phyloP scores from a whole-genome alignment of 2,329 filamentous ascomycete species.

The Colletotrichum orchidophilum region DNA sequence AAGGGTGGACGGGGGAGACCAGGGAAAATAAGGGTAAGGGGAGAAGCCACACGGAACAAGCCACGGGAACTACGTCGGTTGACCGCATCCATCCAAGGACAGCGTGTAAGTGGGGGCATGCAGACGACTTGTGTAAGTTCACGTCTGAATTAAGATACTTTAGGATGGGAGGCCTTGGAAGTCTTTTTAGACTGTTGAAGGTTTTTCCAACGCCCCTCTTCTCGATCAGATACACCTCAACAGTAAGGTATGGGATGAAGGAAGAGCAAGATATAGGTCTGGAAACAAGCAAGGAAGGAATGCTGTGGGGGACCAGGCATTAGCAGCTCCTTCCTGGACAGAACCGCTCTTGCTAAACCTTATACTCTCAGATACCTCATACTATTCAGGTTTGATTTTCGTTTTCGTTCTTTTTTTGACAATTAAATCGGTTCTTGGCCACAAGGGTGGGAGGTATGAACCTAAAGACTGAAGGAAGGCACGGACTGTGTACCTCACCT shows the following conservation, averaged over 20 bases:
- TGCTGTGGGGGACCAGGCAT: background rate
- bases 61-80: conserved; percentile 8
- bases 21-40: background rate
- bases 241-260: background rate
- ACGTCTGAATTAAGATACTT: background rate
- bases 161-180: background rate
- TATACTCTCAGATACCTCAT: too few relatives aligned
- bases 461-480: background rate
- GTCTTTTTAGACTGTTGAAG: background rate
- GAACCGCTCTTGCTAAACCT: background rate
- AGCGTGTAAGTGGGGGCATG: conserved; percentile 21
- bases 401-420: background rate
- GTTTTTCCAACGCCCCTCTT: background rate
- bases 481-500: background rate
- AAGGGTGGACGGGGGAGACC: background rate
- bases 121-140: conserved; percentile 14
- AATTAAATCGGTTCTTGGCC: background rate
- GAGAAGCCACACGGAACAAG: conserved; percentile 8
- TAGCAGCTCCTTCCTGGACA: background rate
- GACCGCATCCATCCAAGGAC: conserved; percentile 17
- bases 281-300: conserved; percentile 2
- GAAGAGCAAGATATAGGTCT: too few relatives aligned
- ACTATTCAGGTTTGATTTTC: background rate
- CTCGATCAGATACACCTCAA: background rate
- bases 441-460: background rate